Conservation (phyloP, 1,139 yeast genomes). For the Taphrina sp. region DNA sequence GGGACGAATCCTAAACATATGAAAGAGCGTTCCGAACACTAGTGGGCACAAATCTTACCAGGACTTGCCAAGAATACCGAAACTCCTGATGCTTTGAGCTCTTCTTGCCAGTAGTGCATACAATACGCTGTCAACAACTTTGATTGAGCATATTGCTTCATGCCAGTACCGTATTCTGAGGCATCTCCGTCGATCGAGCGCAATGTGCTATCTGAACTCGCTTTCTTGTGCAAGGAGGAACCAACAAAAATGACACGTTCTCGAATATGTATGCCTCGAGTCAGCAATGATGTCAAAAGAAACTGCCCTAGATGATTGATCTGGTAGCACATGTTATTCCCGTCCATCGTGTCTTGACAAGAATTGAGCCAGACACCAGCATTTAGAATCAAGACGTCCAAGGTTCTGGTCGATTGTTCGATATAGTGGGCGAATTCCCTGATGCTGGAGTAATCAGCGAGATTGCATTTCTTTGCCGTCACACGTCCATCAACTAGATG, state of each 20-base stretch:
- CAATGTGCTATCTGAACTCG: slow-evolving; percentile 2
- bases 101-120: slow-evolving; percentile 8
- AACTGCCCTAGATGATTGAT: slow-evolving; percentile 31
- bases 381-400: slow-evolving; percentile 24
- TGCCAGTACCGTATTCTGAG: not conserved
- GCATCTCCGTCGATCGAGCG: not conserved
- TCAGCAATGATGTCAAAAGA: slow-evolving; percentile 10
- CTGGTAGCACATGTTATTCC: slow-evolving; percentile 5
- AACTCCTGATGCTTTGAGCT: not conserved
- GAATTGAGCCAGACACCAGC: slow-evolving; percentile 11
- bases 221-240: slow-evolving; percentile 22
- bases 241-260: slow-evolving; percentile 28
- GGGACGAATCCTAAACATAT: slow-evolving; percentile 20
- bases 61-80: slow-evolving; percentile 19
- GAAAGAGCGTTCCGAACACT: not conserved
- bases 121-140: slow-evolving; percentile 24
- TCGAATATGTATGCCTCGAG: not conserved
- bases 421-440: slow-evolving; percentile 4
- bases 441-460: slow-evolving; percentile 23
- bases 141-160: slow-evolving; percentile 22
- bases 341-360: slow-evolving; percentile 4
- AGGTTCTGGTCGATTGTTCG: not conserved
- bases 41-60: slow-evolving; percentile 1
- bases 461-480: slow-evolving; percentile 5
- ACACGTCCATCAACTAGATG: not conserved